These are phyloP conservation scores for Teunomyces pallodes DNA, from an alignment of 805 yeast species.

Conservation along the genomic window DNA sequence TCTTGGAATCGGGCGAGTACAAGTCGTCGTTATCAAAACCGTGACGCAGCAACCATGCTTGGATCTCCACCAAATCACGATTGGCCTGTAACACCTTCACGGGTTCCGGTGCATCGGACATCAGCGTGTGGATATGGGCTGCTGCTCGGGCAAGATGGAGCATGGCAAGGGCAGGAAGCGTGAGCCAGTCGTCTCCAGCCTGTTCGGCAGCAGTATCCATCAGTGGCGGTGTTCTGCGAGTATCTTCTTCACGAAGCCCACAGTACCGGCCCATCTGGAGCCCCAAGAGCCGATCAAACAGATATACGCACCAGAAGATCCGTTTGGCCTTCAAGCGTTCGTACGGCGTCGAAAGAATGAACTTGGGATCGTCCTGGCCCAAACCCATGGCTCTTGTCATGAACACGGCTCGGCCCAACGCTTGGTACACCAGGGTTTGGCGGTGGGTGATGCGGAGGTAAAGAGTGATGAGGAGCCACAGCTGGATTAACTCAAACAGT, in stretches of 20 bases:
- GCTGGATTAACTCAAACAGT: constrained; percentile 40
- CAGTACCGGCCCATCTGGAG: constrained; percentile 50
- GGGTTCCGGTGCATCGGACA: constrained; percentile 22
- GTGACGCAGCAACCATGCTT: constrained; percentile 31
- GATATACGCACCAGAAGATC: constrained; percentile 54
- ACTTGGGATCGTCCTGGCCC: constrained; percentile 17
- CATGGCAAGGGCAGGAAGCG: constrained; percentile 46
- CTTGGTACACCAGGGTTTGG: constrained; percentile 33
- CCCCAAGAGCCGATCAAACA: constrained; percentile 52
- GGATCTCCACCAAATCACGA: constrained; percentile 26
- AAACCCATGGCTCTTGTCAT: constrained; percentile 40
- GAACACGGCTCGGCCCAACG: constrained; percentile 33
- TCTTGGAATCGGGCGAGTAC: constrained; percentile 5
- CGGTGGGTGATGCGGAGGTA: constrained; percentile 38
- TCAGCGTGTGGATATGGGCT: constrained; percentile 31
- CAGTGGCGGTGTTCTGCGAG: constrained; percentile 31
- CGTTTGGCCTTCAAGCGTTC: constrained; percentile 49
- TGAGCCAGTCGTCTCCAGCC: constrained; percentile 47
- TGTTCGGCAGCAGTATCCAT: constrained; percentile 25
- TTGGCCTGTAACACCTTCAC: constrained; percentile 31
- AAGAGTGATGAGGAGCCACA: constrained; percentile 37
- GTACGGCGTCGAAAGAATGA: constrained; percentile 28
- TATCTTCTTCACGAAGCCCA: constrained; percentile 35
- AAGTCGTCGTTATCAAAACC: constrained; percentile 31
- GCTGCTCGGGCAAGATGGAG: constrained; percentile 42